Base-by-base conservation (phyloP, 2,329 filamentous ascomycete species). In the Botrytis paeoniae region DNA sequence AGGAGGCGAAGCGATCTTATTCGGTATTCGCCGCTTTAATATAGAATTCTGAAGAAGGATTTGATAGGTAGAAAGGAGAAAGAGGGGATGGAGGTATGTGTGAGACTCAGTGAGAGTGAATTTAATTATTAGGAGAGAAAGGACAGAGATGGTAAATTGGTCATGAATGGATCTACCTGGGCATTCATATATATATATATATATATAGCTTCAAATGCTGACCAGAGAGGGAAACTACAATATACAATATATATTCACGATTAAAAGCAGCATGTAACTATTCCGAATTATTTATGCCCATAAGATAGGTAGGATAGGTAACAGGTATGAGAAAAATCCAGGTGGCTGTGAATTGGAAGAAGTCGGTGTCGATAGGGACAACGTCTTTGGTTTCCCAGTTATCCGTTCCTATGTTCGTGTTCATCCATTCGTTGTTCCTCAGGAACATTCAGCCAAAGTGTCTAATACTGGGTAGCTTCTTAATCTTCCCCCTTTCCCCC, bases 1-100 rank as follows among this genome's bases (percentile, higher is more conserved):
- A 73, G 65, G 64, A 73, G 71, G 71, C 71, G 71, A 72, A 68
- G 64, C 51, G 63, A 69, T 69, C 70, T 72, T 57, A 61, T 69
- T 69, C 22, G 70, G 70, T 61, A 69, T 57, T 65, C 69, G 69
- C 69, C 43, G 69, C 69, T 71, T 71, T 71, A 39, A 71, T 0
- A 45, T 37, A 57, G 45, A 71, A 64, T 39, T n/a, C 37, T 51
- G 69, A 64, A 71, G 69, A 71, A 64, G 45, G 69, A 54, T 54
- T 51, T 66, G 64, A 66, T 66, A 66, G 54, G 51, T 25, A 43
- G 41, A 71, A 48, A 22, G 69, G 60, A 9, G n/a, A 41, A 54
- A 57, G 45, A 37, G 35, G 45, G 45, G 39, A 25, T 22, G 41
- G 41, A 41, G 29, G 48, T 51, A 35, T 32, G 25, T 14, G 20